These are phyloP conservation scores for Simmondsia chinensis DNA, from an alignment of 148 eudicot species.

Conservation along the genomic window DNA sequence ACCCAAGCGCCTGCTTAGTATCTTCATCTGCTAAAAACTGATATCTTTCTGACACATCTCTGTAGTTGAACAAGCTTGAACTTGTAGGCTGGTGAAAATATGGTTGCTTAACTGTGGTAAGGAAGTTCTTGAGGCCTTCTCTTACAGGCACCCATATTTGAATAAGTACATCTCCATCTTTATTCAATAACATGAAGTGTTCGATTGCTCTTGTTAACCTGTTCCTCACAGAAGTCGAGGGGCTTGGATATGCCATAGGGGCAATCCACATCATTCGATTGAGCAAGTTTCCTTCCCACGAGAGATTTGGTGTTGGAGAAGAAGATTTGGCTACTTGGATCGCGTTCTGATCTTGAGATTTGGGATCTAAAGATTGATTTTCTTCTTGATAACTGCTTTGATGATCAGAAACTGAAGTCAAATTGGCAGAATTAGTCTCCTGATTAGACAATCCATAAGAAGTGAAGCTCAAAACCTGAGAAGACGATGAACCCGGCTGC, in stretches of 20 bases:
- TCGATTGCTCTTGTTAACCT: constrained; percentile 23
- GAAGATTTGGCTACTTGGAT: constrained; percentile 14
- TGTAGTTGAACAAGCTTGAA: constrained; percentile 13
- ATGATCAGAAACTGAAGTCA: constrained; percentile 16
- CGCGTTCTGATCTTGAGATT: constrained; percentile 19
- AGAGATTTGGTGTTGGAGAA: constrained; percentile 8
- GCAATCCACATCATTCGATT: constrained; percentile 47
- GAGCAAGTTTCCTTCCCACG: constrained; percentile 27
- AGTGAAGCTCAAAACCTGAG: constrained; percentile 30
- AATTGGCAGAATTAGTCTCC: constrained; percentile 17
- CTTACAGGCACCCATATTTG: constrained; percentile 49
- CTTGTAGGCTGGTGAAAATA: constrained; percentile 20
- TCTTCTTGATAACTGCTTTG: constrained; percentile 11
- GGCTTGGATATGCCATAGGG: constrained; percentile 15
- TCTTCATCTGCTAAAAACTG: constrained; percentile 55
- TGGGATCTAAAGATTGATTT: constrained; percentile 8
- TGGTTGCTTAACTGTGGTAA: constrained; percentile 37
- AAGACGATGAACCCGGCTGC: constrained; percentile 26
- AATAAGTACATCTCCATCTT: constrained; percentile 37
- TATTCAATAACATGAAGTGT: constrained; percentile 17
- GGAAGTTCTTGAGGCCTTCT: constrained; percentile 26
- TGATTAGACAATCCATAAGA: constrained; percentile 14
- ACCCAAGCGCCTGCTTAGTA: constrained; percentile 37
- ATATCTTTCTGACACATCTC: constrained; percentile 40
- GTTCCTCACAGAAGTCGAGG: constrained; percentile 15